These are phyloP conservation scores for Neopestalotiopsis rosae DNA, from an alignment of 2,329 filamentous ascomycete species.

Conservation along the genomic window DNA sequence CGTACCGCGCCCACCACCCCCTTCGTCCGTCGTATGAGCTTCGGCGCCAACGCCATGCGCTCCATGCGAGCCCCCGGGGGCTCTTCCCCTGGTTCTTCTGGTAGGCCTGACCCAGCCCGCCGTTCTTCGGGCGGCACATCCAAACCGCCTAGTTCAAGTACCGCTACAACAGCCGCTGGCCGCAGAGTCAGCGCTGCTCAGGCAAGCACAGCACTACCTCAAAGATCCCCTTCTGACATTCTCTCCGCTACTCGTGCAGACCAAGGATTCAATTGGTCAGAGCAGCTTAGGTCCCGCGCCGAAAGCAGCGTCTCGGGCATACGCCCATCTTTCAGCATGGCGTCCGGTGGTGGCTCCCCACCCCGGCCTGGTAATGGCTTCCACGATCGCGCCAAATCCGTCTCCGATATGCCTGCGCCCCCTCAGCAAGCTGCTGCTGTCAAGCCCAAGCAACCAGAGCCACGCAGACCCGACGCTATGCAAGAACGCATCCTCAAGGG, in stretches of 20 bases:
- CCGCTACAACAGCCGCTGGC: constrained; percentile 36
- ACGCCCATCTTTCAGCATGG: constrained; percentile 60
- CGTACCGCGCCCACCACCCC: constrained; percentile 72
- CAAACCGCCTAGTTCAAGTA: constrained; percentile 35
- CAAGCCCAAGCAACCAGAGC: constrained; percentile 51
- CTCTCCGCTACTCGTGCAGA: constrained; percentile 68
- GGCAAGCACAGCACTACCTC: constrained; percentile 64
- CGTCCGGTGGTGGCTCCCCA: constrained; percentile 45
- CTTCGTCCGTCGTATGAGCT: constrained; percentile 86
- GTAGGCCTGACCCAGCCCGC: constrained; percentile 53
- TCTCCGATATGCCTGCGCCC: constrained; percentile 66
- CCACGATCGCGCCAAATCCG: constrained; percentile 74
- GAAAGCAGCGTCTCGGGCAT: constrained; percentile 74
- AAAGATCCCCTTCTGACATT: constrained; percentile 70
- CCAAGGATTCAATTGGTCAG: constrained; percentile 96
- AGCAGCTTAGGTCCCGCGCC: constrained; percentile 90
- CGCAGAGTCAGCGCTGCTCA: constrained; percentile 47
- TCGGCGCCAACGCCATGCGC: constrained; percentile 80
- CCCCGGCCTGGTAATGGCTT: constrained; percentile 43
- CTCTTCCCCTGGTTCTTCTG: constrained; percentile 66
- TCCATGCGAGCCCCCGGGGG: constrained; percentile 66
- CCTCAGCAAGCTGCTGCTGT: constrained; percentile 55
- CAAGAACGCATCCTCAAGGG: constrained; percentile 97
- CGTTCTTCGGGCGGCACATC: constrained; percentile 33
- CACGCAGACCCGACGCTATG: constrained; percentile 86